Evolutionary conservation across 345 rosid genomes (phyloP).

Genomic region (Cardamine chenopodiifolia): DNA sequence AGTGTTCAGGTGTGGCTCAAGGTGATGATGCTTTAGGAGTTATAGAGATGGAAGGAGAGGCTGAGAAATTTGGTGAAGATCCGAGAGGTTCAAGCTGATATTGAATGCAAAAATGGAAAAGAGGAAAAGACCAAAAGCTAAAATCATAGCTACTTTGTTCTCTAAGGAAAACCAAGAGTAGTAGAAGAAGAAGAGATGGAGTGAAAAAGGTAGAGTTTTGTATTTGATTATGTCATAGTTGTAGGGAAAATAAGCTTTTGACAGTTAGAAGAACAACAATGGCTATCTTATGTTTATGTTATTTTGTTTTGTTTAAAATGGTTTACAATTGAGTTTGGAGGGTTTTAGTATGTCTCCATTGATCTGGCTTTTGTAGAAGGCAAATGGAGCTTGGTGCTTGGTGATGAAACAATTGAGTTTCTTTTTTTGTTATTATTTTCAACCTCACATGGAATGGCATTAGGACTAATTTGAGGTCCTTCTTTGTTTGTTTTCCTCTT

Average conservation of each 20-base stretch:
- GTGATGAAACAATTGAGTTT: slow-evolving; percentile 16
- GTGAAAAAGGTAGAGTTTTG: slow-evolving; percentile 32
- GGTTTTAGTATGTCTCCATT: slow-evolving; percentile 10
- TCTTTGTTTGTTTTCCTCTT: too few relatives aligned
- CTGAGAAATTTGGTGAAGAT: slow-evolving; percentile 11
- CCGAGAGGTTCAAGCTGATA: slow-evolving; percentile 25
- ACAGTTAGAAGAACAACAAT: slow-evolving; percentile 1
- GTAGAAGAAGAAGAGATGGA: background rate
- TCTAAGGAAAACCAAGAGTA: slow-evolving; percentile 1
- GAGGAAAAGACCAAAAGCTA: slow-evolving; percentile 3
- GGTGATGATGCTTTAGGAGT: slow-evolving; percentile 17
- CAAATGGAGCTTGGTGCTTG: slow-evolving; percentile 23
- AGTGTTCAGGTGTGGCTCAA: slow-evolving; percentile 21
- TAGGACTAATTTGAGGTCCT: too few relatives aligned
- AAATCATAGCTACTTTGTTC: slow-evolving; percentile 5
- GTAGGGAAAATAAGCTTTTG: slow-evolving; percentile 25
- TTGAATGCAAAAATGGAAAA: background rate
- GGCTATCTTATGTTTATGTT: too few relatives aligned
- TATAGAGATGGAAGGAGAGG: slow-evolving; percentile 31
- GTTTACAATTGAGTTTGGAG: slow-evolving; percentile 6
- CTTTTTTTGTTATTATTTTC: background rate
- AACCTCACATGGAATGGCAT: slow-evolving; percentile 16
- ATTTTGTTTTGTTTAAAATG: background rate
- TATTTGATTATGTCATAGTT: slow-evolving; percentile 34
- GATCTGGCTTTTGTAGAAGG: slow-evolving; percentile 21